These are phyloP conservation scores for Bolboschoenoplectus hybrid DNA, from an alignment of 202 grass and related monocot species.

Conservation along the genomic window DNA sequence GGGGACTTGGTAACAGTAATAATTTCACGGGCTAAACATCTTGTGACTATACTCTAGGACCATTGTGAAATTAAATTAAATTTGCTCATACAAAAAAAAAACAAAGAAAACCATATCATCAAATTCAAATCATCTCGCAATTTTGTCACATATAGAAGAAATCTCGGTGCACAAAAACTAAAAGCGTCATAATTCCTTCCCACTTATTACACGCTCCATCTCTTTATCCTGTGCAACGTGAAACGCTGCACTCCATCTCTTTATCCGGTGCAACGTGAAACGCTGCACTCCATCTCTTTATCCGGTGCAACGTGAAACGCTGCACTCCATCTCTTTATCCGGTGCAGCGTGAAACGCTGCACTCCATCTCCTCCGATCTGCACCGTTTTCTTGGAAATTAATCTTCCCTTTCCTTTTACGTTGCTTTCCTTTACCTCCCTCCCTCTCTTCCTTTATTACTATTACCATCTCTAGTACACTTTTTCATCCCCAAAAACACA, in stretches of 20 bases:
- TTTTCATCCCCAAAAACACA: slow-evolving; percentile 16
- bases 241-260: too few relatives aligned
- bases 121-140: not conserved
- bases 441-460: slow-evolving; percentile 1
- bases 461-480: slow-evolving; percentile 24
- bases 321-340: slow-evolving; percentile 39
- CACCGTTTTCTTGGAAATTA: slow-evolving; percentile 38
- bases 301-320: slow-evolving; percentile 33
- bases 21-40: not conserved
- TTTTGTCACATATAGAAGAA: not conserved
- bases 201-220: not conserved
- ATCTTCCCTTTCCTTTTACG: slow-evolving; percentile 22
- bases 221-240: too few relatives aligned
- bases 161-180: not conserved
- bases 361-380: not conserved
- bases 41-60: not conserved
- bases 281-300: slow-evolving; percentile 26
- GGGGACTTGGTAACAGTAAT: too few relatives aligned
- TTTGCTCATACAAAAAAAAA: not conserved
- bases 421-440: too few relatives aligned
- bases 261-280: too few relatives aligned
- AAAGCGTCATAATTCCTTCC: slow-evolving; percentile 22
- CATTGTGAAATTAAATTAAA: not conserved
- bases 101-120: not conserved
- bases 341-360: slow-evolving; percentile 35